Conservation (phyloP, 2,329 filamentous ascomycete species). For the Fusarium caatingaense region DNA sequence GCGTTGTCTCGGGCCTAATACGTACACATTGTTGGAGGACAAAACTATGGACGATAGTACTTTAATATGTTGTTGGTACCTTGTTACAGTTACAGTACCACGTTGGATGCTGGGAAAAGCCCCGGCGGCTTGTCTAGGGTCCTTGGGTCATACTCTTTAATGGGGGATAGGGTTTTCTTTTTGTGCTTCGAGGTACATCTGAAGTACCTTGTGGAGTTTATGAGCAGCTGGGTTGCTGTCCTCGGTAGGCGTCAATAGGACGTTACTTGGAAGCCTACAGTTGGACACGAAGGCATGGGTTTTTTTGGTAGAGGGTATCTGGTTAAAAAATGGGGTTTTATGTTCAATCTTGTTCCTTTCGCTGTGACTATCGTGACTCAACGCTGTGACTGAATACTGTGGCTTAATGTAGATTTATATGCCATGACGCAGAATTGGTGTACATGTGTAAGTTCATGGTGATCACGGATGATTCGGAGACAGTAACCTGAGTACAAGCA, state of each 20-base stretch:
- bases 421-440: background rate
- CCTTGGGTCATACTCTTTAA: constrained; percentile 41
- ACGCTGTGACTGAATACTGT: no score
- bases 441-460: background rate
- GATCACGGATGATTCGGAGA: constrained; percentile 10
- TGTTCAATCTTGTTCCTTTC: constrained; percentile 20
- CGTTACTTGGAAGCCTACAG: constrained; percentile 34
- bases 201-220: constrained; percentile 34
- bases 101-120: constrained; percentile 46
- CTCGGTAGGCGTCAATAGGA: constrained; percentile 29
- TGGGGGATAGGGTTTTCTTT: constrained; percentile 36
- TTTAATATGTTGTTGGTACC: constrained; percentile 43
- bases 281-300: constrained; percentile 41
- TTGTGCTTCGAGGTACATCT: constrained; percentile 26
- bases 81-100: constrained; percentile 38
- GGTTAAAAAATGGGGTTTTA: constrained; percentile 37
- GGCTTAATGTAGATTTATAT: background rate
- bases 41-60: constrained; percentile 40
- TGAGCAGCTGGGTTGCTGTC: constrained; percentile 42
- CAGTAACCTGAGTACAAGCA: background rate
- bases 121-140: constrained; percentile 50
- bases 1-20: constrained; percentile 45
- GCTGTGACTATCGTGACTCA: background rate
- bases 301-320: constrained; percentile 24
- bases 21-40: constrained; percentile 46